These are phyloP conservation scores for Pichiaceae sp. DNA, from an alignment of 1,139 yeast species.

Conservation along the genomic window DNA sequence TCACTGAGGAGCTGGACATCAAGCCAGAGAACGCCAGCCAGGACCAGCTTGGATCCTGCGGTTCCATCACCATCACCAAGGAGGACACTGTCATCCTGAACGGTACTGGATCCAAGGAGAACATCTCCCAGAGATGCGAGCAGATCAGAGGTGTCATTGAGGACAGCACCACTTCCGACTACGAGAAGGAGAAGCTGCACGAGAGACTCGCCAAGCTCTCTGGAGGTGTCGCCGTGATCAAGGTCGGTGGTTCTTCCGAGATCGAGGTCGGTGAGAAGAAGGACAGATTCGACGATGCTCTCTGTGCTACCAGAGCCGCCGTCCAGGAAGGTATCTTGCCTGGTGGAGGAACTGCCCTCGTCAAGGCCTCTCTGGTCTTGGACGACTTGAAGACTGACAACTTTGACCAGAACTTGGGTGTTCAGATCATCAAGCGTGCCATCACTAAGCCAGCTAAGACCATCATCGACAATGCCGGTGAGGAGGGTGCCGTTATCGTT, in stretches of 20 bases:
- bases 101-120: slow-evolving; percentile 92
- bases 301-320: slow-evolving; percentile 99
- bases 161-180: slow-evolving; percentile 73
- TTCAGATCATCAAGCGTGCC: slow-evolving; percentile 90
- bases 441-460: slow-evolving; percentile 96
- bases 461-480: slow-evolving; percentile 97
- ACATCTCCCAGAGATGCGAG: slow-evolving; percentile 86
- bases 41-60: slow-evolving; percentile 89
- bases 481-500: slow-evolving; percentile 95
- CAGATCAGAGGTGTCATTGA: slow-evolving; percentile 85
- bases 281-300: slow-evolving; percentile 98
- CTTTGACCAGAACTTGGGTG: slow-evolving; percentile 98
- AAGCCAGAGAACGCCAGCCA: slow-evolving; percentile 95
- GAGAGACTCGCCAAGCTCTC: slow-evolving; percentile 97
- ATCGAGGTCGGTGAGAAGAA: slow-evolving; percentile 99
- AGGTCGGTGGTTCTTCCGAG: slow-evolving; percentile 98
- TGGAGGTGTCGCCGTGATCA: slow-evolving; percentile 98
- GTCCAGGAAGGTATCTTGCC: slow-evolving; percentile 99
- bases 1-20: slow-evolving; percentile 95
- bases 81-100: slow-evolving; percentile 94
- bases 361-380: slow-evolving; percentile 84
- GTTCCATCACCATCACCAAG: slow-evolving; percentile 89
- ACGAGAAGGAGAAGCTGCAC: slow-evolving; percentile 95
- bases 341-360: slow-evolving; percentile 99
- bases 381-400: slow-evolving; percentile 76